These are phyloP conservation scores for Ceratobasidium sp. DNA, from an alignment of 1,284 basidiomycete species.

Conservation along the genomic window DNA sequence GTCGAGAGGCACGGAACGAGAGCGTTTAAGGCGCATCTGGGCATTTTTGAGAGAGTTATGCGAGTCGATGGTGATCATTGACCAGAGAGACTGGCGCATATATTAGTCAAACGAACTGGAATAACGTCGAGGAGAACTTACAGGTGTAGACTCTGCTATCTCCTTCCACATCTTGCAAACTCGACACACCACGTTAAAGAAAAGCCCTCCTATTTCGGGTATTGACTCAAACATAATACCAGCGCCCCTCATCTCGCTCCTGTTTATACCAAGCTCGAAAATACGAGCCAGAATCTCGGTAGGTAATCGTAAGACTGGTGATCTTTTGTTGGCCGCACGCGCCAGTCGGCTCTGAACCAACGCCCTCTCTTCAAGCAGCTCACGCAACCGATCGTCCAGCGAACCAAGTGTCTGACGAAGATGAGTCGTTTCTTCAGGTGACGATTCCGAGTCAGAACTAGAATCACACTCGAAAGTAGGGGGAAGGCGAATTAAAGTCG, in stretches of 20 bases:
- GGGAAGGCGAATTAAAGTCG: background rate
- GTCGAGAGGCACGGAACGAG: constrained; percentile 24
- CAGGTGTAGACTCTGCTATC: constrained; percentile 32
- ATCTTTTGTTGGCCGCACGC: constrained; percentile 20
- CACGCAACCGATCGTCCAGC: constrained; percentile 10
- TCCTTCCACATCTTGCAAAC: constrained; percentile 32
- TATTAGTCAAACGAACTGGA: background rate
- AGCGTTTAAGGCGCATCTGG: constrained; percentile 16
- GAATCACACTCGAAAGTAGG: constrained; percentile 9
- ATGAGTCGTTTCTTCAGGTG: constrained; percentile 20
- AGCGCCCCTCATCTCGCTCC: background rate
- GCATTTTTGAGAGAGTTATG: constrained; percentile 24
- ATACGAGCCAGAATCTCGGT: constrained; percentile 25
- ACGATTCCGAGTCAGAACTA: background rate
- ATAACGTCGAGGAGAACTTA: background rate
- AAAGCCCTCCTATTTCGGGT: constrained; percentile 19
- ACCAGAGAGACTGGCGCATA: constrained; percentile 9
- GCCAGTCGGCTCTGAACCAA: constrained; percentile 18
- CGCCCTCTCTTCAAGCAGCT: constrained; percentile 25
- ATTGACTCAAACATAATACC: background rate
- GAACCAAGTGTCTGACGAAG: constrained; percentile 25
- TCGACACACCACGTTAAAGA: constrained; percentile 23
- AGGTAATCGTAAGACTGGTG: constrained; percentile 17
- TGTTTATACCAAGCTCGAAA: constrained; percentile 18
- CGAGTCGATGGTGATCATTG: constrained; percentile 25